phyloP scores from a whole-genome alignment of 208 protist genomes.

The Crithidia bombi region DNA sequence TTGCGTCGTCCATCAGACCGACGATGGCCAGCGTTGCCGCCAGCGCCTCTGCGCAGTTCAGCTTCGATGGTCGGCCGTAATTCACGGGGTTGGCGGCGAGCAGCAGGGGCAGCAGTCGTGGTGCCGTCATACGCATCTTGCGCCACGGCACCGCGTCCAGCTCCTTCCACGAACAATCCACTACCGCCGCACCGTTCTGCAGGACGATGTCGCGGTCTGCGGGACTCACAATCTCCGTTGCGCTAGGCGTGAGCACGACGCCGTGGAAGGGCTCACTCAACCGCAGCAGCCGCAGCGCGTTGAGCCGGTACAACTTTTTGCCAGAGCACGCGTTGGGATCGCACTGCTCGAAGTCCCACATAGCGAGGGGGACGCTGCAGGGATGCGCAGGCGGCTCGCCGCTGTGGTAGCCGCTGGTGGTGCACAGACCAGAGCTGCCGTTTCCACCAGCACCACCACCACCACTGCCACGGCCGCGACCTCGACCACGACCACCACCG shows the following conservation, averaged over 20 bases:
- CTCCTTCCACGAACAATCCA: constrained; percentile 99
- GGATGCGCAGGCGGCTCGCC: constrained; percentile 56
- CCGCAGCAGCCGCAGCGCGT: constrained; percentile 88
- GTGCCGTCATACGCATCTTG: constrained; percentile 91
- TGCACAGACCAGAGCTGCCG: constrained; percentile 17
- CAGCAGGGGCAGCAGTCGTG: constrained; percentile 96
- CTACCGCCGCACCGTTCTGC: constrained; percentile 94
- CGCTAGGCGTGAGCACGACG: constrained; percentile 95
- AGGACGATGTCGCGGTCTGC: constrained; percentile 91
- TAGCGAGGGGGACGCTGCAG: constrained; percentile 90
- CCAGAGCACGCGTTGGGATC: constrained; percentile 98
- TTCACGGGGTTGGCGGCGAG: constrained; percentile 99
- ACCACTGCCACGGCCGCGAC: constrained; percentile 32
- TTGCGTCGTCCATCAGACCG: constrained; percentile 92
- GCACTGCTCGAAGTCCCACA: constrained; percentile 99
- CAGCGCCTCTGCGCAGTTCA: constrained; percentile 98
- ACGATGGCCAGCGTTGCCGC: constrained; percentile 96
- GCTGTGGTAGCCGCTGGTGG: constrained; percentile 38
- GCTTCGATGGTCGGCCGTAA: constrained; percentile 97
- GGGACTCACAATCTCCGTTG: constrained; percentile 93
- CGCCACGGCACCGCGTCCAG: constrained; percentile 96
- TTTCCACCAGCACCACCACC: constrained; percentile 20
- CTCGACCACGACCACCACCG: constrained; percentile 32
- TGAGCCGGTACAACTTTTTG: constrained; percentile 92
- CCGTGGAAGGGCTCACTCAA: constrained; percentile 93